Base-by-base conservation (phyloP, 495 filamentous ascomycete genomes). In the Daldinia decipiens region DNA sequence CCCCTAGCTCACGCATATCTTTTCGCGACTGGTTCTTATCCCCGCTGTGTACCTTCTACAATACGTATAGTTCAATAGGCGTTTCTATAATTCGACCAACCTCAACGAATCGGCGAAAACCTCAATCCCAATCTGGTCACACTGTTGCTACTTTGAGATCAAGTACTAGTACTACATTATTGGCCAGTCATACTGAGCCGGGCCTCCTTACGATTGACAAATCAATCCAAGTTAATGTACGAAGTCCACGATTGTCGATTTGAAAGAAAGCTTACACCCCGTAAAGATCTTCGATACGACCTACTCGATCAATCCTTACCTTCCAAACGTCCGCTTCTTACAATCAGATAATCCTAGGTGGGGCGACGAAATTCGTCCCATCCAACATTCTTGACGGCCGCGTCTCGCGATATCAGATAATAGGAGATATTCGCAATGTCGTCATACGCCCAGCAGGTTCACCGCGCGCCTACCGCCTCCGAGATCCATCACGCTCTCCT, bases 401-500 rank as follows among this genome's bases (percentile, higher is more conserved):
- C 1, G 29, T 1, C 29, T 9, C 29, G 6, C 29, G 1, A 32
- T 32, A 32, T 9, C 29, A 32, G 7, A 32, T 32, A 32, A 32
- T 24, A 45, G 53, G 45, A 24, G 40, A 21, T 36, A 13, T 26
- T 31, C 56, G 26, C 54, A 1, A 70, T 68, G 54, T 65, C 45
- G 0, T 67, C 58, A 12, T 45, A 60, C 2, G 3, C 38, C 0
- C 59, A 67, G 58, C 62, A 65, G 15, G 5, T 11, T 5, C 15
- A 32, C 19, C 54, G 21, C 36, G 3, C 31, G 5, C 39, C 60
- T 13, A 69, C 59, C 19, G 40, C 72, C 1, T 66, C 57, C 36
- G 63, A 72, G 15, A 60, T 74, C 9, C 63, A 72, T 52, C 88
- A 89, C 78, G 86, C 92, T 36, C 89, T 97, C 71, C 86, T 97